These are phyloP conservation scores for Prinsepia uniflora DNA, from an alignment of 306 rosid species.

Conservation along the genomic window DNA sequence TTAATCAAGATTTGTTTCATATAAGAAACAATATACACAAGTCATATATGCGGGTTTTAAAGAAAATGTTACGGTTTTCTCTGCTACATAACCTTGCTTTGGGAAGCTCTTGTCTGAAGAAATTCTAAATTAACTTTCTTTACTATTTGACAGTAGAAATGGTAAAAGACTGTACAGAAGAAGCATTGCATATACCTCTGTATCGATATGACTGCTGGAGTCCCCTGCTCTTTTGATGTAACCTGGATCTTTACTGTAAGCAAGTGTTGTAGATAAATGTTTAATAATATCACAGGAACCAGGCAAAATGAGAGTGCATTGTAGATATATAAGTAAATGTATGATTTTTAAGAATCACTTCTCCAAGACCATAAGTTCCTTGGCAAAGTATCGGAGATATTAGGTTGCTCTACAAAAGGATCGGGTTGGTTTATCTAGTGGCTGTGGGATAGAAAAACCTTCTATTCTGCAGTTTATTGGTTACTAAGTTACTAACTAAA, in stretches of 20 bases:
- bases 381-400: background rate
- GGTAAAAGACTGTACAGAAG: background rate
- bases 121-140: conserved; percentile 13
- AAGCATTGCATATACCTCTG: conserved; percentile 53
- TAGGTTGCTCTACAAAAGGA: background rate
- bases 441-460: background rate
- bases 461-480: too few relatives aligned
- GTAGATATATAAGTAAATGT: conserved; percentile 10
- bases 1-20: too few relatives aligned
- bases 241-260: conserved; percentile 86
- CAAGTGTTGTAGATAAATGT: conserved; percentile 24
- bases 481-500: too few relatives aligned
- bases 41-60: background rate
- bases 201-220: conserved; percentile 41
- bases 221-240: conserved; percentile 68
- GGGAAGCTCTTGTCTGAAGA: conserved; percentile 11
- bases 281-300: background rate
- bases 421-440: background rate
- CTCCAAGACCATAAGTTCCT: background rate
- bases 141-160: conserved; percentile 8
- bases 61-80: background rate
- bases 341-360: background rate
- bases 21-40: too few relatives aligned
- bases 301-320: conserved; percentile 8
- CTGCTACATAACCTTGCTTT: conserved; percentile 10